Evolutionary conservation across 2,329 filamentous ascomycete genomes (phyloP), one percentile per base, ranked within the genome.

Genomic region (Colletotrichum gloeosporioides): DNA sequence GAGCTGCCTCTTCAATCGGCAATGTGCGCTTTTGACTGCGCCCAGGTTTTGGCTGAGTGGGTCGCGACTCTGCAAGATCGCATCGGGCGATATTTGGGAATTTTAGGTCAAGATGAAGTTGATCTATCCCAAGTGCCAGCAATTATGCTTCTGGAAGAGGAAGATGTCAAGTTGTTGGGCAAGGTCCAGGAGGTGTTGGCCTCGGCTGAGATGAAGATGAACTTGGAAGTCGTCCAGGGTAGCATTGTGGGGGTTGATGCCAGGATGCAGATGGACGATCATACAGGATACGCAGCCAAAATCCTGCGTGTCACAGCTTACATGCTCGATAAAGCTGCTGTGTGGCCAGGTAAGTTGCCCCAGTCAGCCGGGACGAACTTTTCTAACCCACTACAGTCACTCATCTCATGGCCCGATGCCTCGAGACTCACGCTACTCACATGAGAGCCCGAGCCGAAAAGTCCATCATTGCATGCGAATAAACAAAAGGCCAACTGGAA

Each of bases 21-120:
- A 2, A 93, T 99, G 89, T 98, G 96, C 84, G 93, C 95, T 7
- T 98, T 98, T 81, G 96, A 99, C 82, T 99, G 96, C 82, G 94
- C 95, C 4, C 96, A 98, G 82, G 95, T 99, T 2, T 90, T 99
- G 36, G 95, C 95, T 1, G 96, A 99, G 85, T 99, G 96, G 96
- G 91, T 97, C 55, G 95, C 95, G 7, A 97, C 96, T 2, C 92
- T 99, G 5, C 97, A 99, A 84, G 96, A 98, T 81, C 94, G 97
- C 10, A 94, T 98, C n/a, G 96, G 96, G 0, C 92, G 93, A 6
- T 98, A 97, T 80, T 85, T 99, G 8, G 96, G 96, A 6, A 92
- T 98, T 8, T 90, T 99, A 3, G 96, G 96, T 15, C 93, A 94
- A 75, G 95, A 98, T 78, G 90, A 94, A 0, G 91, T 97, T 39